These are phyloP conservation scores for Hypoxylon sp. DNA, from an alignment of 2,329 filamentous ascomycete genomes.

Conservation along the genomic window DNA sequence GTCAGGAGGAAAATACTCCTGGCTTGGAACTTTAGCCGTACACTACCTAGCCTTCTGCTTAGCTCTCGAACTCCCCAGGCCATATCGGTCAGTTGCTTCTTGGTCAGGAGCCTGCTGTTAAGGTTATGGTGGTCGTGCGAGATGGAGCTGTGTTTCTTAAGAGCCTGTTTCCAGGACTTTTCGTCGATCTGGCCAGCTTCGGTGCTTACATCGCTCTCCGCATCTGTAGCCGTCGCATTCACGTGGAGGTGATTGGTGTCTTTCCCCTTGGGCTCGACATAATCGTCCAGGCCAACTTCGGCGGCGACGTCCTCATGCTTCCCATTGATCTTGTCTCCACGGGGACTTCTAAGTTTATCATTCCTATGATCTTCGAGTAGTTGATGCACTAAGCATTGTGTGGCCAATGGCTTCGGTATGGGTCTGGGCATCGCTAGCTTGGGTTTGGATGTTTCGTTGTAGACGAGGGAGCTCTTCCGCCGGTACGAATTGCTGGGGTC, in stretches of 20 bases:
- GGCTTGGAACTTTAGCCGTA: constrained; percentile 84
- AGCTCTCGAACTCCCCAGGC: constrained; percentile 94
- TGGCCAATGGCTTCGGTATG: constrained; percentile 52
- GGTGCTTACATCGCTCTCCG: constrained; percentile 55
- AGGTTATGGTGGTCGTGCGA: constrained; percentile 54
- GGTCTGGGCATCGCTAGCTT: constrained; percentile 51
- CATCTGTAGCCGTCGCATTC: constrained; percentile 52
- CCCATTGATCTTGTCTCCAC: constrained; percentile 25
- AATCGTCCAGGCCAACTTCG: constrained; percentile 47
- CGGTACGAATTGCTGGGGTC: constrained; percentile 70
- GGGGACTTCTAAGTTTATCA: constrained; percentile 22
- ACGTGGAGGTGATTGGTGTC: constrained; percentile 33
- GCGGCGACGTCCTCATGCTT: constrained; percentile 42
- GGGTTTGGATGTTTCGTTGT: constrained; percentile 58
- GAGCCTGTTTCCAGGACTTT: constrained; percentile 64
- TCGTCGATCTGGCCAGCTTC: constrained; percentile 68
- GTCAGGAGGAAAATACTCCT: constrained; percentile 88
- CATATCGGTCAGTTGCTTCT: constrained; percentile 96
- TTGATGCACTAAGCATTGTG: constrained; percentile 74
- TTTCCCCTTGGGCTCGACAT: constrained; percentile 54
- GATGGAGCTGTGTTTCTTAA: constrained; percentile 58
- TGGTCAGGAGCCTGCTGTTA: constrained; percentile 84
- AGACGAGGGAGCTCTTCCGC: constrained; percentile 73
- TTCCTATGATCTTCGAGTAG: constrained; percentile 69
- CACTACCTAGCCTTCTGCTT: constrained; percentile 84